phyloP scores from a whole-genome alignment of 306 rosid species.

The Rubus idaeus region DNA sequence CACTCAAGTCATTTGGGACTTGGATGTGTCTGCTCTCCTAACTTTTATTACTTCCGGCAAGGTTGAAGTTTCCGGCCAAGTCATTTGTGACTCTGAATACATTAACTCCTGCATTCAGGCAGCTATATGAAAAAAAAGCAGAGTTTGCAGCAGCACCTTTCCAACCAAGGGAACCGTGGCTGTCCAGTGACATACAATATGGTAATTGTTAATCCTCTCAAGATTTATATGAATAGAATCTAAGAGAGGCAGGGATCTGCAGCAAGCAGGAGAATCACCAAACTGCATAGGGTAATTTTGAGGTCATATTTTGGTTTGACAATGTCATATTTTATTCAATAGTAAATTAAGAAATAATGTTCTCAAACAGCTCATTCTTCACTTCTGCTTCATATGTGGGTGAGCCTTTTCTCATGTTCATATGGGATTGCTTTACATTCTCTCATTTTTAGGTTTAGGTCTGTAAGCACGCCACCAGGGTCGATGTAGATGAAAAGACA shows the following conservation, averaged over 20 bases:
- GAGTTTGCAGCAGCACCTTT: too few species aligned
- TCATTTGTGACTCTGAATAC: background rate
- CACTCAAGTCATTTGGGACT: background rate
- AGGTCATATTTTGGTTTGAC: background rate
- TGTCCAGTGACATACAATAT: background rate
- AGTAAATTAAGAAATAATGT: background rate
- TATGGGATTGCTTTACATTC: background rate
- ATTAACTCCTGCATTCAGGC: too few species aligned
- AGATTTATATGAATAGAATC: background rate
- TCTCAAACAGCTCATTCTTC: background rate
- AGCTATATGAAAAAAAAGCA: too few species aligned
- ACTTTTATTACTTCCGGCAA: background rate
- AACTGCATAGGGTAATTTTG: background rate
- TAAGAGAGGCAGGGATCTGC: background rate
- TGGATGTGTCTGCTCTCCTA: background rate
- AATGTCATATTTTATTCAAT: background rate
- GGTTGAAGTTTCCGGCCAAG: background rate
- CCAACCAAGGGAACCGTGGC: background rate
- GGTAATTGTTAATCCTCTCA: background rate
- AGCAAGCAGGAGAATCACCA: background rate
- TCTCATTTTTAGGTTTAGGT: background rate
- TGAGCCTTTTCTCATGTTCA: background rate
- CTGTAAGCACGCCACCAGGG: background rate
- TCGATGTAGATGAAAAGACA: background rate
- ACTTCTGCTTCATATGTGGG: background rate